Base-by-base conservation (phyloP, 2,329 filamentous ascomycete genomes). In the Alternaria sp. region DNA sequence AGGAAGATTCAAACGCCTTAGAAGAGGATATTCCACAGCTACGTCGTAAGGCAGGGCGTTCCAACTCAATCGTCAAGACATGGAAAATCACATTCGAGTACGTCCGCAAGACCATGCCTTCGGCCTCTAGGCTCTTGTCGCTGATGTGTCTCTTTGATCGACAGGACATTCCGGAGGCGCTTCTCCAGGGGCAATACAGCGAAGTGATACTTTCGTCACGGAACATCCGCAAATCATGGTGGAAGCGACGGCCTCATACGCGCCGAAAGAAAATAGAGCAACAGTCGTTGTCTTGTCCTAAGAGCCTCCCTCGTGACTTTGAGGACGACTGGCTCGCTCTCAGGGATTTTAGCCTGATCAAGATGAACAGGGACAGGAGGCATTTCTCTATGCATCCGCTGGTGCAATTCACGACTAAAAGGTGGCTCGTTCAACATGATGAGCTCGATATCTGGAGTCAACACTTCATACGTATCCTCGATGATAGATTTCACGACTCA, bases 81-180 rank as follows among this genome's bases (percentile, higher is more conserved):
- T 83, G 77, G 79, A 71, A 76, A 6, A 59, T 69, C 1, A 64
- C 69, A 2, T 74, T 72, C 57, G 44, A 32, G 30, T 32, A 32
- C 30, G 30, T 32, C 30, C 30, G 12, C 30, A 32, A 32, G 30
- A 32, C 30, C 30, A 32, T 32, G 30, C 30, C 60, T 10, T 65
- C 74, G 7, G 83, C 83, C 6, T 75, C 82, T 4, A 72, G 82
- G 21, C 69, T 85, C 6, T 64, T 86, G 0, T 82, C 81, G 3
- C 74, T 85, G 23, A 70, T 72, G 67, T 63, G 65, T 56, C 47
- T 71, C 8, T 71, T 72, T 23, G 50, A 66, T 59, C 58, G 60
- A 13, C 59, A 69, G 19, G 57, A n/a, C 13, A 72, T 72, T 19
- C 65, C 66, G 15, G 68, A 10, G 82, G 32, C 45, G 25, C 64